Base-by-base conservation (phyloP, 73 alveolate genomes). In the Uronychia binucleata region DNA sequence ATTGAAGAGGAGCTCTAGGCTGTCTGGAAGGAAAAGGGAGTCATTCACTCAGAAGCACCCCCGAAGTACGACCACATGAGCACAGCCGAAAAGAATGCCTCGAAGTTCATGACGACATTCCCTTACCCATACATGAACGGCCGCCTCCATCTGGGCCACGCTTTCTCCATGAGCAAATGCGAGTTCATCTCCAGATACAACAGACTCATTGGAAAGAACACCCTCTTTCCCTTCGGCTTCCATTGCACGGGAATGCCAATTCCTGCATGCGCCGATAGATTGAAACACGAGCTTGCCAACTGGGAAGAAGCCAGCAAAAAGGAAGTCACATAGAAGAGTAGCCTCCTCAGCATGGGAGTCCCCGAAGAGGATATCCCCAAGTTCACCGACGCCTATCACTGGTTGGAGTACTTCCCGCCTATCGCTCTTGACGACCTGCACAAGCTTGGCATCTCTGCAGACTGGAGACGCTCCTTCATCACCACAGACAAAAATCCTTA, bases 231-330 rank as follows among this genome's bases (percentile, higher is more conserved):
- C 29, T 98, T 98, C 83, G 99, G 98, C 81, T 98, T 98, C 94
- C 99, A 98, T 91, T 97, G 99, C 91, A 98, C 99, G 0, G 99
- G 99, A 33, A 97, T 98, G 99, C 99, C 99, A 58, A 98, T 98
- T 11, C 96, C 98, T 46, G 99, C 99, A 1, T 98, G 99, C 11
- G 99, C 99, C 26, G 79, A 88, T 91, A 98, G 93, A 84, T 96
- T 98, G 30, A 82, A 87, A 67, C 90, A 94, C 57, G 99, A 97
- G 86, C 89, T 97, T 32, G 81, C 57, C 25, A 30, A 35, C 19
- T 87, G 87, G 26, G 80, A 74, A 28, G 32, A 25, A 11, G 31
- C 30, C 27, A 46, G 33, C 58, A 30, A 78, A 30, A 11, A 30
- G 5, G 74, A n/a, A 0, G 34, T 1, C 75, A 86, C 96, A 8